Evolutionary conservation across 1,139 yeast genomes (phyloP), one percentile per base, ranked within the genome.

Genomic region (Blastobotrys aristatus): DNA sequence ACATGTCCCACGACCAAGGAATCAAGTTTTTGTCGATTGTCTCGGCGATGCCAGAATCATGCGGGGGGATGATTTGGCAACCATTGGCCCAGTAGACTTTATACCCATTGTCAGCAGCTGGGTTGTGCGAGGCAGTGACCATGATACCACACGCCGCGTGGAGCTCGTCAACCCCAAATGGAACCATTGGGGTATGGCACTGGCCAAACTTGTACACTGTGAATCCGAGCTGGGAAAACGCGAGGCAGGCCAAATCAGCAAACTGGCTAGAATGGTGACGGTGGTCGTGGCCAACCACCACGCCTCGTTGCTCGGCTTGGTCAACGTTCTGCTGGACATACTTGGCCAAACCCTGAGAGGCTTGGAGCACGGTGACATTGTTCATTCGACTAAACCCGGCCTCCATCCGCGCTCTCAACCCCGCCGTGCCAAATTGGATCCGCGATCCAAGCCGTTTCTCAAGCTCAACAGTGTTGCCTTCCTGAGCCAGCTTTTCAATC

Each of bases 61-160:
- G 87, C 0, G 97, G 97, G 0, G 97, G 94, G 43, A 90, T 88
- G 53, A 92, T 92, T 64, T 92, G 97, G 64, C 97, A 90, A 4
- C 97, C 97, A 61, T 92, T 92, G 14, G 76, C 72, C 78, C 94
- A 88, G 69, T 92, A 90, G 0, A 92, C 97, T 62, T 92, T 92
- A 68, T 88, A 92, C 0, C 98, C 98, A 61, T 92, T 92, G 63
- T 90, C 97, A 54, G 74, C 72, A 13, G 92, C 94, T 0, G 97
- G 97, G 61, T 92, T 92, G 65, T 92, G 98, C 47, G 96, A 86
- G 0, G 98, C 97, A 0, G 98, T 92, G 41, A 92, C 80, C 97
- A 92, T 92, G 1, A 92, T 85, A 31, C 97, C 98, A 44, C 82
- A 88, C 0, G 82, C 70, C 0, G 96, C 89, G 0, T 68, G 57